phyloP scores from a whole-genome alignment of 1,284 basidiomycete genomes.

The Baeospora myosura region DNA sequence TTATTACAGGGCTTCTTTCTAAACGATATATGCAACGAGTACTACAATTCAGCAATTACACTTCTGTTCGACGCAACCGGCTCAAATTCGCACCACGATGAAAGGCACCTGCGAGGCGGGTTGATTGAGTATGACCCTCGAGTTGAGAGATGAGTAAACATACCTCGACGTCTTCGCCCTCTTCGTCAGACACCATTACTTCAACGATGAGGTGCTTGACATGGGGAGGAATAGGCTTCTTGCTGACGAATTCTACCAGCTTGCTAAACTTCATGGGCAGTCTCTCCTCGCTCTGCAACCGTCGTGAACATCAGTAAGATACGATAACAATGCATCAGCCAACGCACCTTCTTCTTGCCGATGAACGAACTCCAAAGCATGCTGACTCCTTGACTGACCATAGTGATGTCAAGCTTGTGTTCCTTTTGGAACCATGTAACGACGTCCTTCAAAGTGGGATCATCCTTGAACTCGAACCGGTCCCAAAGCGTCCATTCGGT shows the following conservation, averaged over 20 bases:
- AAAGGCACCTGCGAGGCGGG: slow-evolving; percentile 51
- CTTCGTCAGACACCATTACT: slow-evolving; percentile 88
- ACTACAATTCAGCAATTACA: slow-evolving; percentile 6
- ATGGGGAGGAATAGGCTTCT: slow-evolving; percentile 81
- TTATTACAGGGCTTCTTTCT: too few species aligned
- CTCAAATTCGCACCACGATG: slow-evolving; percentile 50
- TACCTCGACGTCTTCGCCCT: slow-evolving; percentile 85
- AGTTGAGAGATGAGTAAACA: slow-evolving; percentile 8
- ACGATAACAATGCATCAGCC: not conserved
- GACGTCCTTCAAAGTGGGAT: slow-evolving; percentile 87
- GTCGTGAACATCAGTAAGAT: slow-evolving; percentile 8
- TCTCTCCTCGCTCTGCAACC: slow-evolving; percentile 72
- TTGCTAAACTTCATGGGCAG: slow-evolving; percentile 85
- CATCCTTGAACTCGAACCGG: slow-evolving; percentile 86
- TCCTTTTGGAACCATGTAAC: slow-evolving; percentile 79
- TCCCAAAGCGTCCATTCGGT: slow-evolving; percentile 99
- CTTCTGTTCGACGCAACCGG: not conserved
- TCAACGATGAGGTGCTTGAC: slow-evolving; percentile 84
- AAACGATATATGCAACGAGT: slow-evolving; percentile 12
- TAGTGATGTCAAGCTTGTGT: slow-evolving; percentile 85
- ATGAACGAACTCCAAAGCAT: slow-evolving; percentile 97
- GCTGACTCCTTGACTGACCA: slow-evolving; percentile 96
- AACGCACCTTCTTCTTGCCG: slow-evolving; percentile 78
- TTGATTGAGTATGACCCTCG: not conserved
- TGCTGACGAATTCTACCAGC: slow-evolving; percentile 89